phyloP scores from a whole-genome alignment of 352 stramenopile species.

The Pythium phragmiticola region DNA sequence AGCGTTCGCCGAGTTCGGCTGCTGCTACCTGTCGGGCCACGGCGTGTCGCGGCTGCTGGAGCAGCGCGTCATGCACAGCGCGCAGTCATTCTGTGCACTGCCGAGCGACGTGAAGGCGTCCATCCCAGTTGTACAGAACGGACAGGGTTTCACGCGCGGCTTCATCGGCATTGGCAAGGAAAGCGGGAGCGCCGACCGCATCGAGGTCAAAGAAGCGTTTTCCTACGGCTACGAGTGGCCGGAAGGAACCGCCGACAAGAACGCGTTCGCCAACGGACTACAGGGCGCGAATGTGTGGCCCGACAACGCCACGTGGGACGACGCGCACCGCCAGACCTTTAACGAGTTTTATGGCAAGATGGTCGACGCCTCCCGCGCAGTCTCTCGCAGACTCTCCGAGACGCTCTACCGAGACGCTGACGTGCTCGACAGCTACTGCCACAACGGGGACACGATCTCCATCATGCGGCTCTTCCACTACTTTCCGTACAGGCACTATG shows the following conservation, averaged over 20 bases:
- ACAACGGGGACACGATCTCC: conserved; percentile 73
- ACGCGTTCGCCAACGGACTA: conserved; percentile 52
- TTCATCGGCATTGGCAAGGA: conserved; percentile 81
- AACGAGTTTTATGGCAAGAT: conserved; percentile 64
- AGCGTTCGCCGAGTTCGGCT: conserved; percentile 69
- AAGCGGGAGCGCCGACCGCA: conserved; percentile 69
- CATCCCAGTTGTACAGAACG: conserved; percentile 63
- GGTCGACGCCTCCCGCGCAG: conserved; percentile 43
- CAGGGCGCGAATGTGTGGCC: conserved; percentile 79
- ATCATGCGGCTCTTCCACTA: conserved; percentile 87
- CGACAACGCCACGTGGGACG: conserved; percentile 28
- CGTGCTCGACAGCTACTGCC: conserved; percentile 62
- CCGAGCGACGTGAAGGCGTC: conserved; percentile 43
- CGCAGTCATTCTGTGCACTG: conserved; percentile 60
- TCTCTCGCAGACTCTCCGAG: conserved; percentile 50
- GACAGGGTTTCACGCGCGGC: conserved; percentile 71
- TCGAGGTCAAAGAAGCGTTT: conserved; percentile 83
- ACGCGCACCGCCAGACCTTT: conserved; percentile 38
- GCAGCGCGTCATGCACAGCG: conserved; percentile 49
- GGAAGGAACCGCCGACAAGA: background rate
- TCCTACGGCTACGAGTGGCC: conserved; percentile 83
- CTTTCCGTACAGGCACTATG: conserved; percentile 71
- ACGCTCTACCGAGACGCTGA: conserved; percentile 47
- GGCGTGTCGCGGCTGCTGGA: conserved; percentile 56
- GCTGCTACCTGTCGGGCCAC: conserved; percentile 72